Base-by-base conservation (phyloP, 305 asterid species). In the Fraxinus velutina region DNA sequence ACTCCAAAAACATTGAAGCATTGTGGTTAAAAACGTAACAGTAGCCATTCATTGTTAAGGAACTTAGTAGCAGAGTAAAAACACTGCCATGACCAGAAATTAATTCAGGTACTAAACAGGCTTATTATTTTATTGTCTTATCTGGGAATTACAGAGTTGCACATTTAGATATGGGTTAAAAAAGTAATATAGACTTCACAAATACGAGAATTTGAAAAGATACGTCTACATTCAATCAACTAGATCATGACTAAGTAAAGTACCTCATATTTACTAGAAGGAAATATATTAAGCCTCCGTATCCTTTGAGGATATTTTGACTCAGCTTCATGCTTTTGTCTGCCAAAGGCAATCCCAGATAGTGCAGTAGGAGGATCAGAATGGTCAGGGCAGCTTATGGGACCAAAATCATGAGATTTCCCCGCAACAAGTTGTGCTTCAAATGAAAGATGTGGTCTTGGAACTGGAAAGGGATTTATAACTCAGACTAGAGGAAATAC, bases 371-470 rank as follows among this genome's bases (percentile, higher is more conserved):
- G 92, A 80, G 94, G 90, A 85, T 85, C 90, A 80, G 98, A 94
- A 84, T 90, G 97, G 86, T 92, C 97, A 71, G 98, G 98, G 85
- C 98, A 94, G 88, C 83, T 91, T 62, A 96, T 78, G 71, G 98
- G 91, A 83, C 94, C 92, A 87, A 94, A 90, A 86, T 96, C 99
- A 89, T 93, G 98, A 78, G 98, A 89, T 87, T 91, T 96, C 73
- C 98, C 99, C 62, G 89, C 96, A 77, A 94, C 99, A 70, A 96
- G 93, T 85, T 94, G 98, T 9, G 98, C 94, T 88, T 96, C 99
- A 87, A 94, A 96, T 37, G 94, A 84, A 42, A 93, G 97, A 85
- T 96, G 99, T 15, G 98, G 96, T 80, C 98, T 94, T 74, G 98
- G 98, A 88, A 96, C 99, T 96, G 88, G 81, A 79, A 87, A 83